phyloP scores from a whole-genome alignment of 208 protist species.

The Herpetomonas tarakana region DNA sequence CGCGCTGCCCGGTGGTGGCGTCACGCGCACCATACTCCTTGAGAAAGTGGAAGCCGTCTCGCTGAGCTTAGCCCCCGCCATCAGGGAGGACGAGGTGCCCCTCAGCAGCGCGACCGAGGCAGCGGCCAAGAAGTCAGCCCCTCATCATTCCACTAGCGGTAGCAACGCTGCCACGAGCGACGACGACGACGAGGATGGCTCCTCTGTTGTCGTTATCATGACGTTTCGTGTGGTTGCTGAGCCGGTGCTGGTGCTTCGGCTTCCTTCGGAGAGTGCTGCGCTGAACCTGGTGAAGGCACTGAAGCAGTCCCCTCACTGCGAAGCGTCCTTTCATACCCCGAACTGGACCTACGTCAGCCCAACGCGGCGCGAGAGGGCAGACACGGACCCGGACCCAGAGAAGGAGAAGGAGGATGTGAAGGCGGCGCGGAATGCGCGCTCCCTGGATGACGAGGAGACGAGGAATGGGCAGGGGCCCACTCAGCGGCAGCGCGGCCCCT shows the following conservation, averaged over 20 bases:
- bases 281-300: constrained; percentile 10
- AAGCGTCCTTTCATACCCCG: neutral
- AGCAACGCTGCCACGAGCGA: too few relatives aligned
- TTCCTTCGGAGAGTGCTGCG: constrained; percentile 9
- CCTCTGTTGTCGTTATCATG: constrained; percentile 16
- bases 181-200: too few relatives aligned
- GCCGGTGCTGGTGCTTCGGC: constrained; percentile 25
- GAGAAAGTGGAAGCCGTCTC: constrained; percentile 23
- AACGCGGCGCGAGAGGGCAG: neutral
- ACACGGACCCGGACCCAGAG: neutral
- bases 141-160: too few relatives aligned
- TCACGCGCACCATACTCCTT: constrained; percentile 41
- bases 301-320: neutral
- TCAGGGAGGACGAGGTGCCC: constrained; percentile 6
- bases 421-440: too few relatives aligned
- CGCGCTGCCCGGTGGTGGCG: constrained; percentile 35
- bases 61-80: constrained; percentile 17
- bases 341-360: neutral
- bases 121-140: too few relatives aligned
- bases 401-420: constrained; percentile 2
- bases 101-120: too few relatives aligned
- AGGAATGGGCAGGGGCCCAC: neutral
- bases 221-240: constrained; percentile 23
- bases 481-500: neutral
- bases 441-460: too few relatives aligned